phyloP scores from a whole-genome alignment of 1,284 basidiomycete genomes.

The Leccinum fallax region DNA sequence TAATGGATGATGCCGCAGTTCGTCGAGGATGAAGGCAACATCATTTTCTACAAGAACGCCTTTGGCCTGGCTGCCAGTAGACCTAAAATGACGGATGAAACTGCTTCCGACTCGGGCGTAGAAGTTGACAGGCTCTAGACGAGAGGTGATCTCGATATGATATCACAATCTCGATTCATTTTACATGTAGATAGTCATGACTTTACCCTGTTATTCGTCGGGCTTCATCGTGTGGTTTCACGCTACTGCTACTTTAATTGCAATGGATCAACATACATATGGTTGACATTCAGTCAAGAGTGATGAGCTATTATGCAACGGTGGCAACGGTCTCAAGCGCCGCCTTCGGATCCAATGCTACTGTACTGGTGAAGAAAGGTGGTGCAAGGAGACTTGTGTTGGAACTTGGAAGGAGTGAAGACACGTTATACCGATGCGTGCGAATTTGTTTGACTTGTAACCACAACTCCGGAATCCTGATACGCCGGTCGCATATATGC shows the following conservation, averaged over 20 bases:
- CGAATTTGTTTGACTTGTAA: neutral
- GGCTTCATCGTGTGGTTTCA: neutral
- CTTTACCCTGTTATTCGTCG: neutral
- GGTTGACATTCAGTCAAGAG: neutral
- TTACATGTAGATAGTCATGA: slow-evolving; percentile 14
- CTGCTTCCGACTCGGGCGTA: slow-evolving; percentile 84
- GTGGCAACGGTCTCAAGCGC: neutral
- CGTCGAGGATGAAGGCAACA: slow-evolving; percentile 90
- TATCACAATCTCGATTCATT: slow-evolving; percentile 2
- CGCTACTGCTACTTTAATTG: neutral
- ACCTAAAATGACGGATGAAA: slow-evolving; percentile 62
- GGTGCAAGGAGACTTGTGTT: neutral
- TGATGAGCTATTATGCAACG: neutral
- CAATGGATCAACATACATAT: neutral
- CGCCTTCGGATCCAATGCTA: neutral
- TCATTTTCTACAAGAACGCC: slow-evolving; percentile 92
- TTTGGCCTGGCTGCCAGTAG: slow-evolving; percentile 73
- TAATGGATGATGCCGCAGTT: slow-evolving; percentile 50
- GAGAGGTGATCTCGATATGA: slow-evolving; percentile 8
- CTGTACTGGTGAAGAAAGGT: neutral
- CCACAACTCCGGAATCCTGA: neutral
- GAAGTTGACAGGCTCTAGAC: slow-evolving; percentile 57
- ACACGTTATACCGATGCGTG: neutral
- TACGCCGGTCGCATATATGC: neutral
- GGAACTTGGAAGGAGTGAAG: neutral